Percentiles rank a stretch among this genome's conserved stretches.
These are phyloP conservation scores for Pyricularia grisea DNA, from an alignment of 2,329 filamentous ascomycete genomes.

Conservation along the genomic window DNA sequence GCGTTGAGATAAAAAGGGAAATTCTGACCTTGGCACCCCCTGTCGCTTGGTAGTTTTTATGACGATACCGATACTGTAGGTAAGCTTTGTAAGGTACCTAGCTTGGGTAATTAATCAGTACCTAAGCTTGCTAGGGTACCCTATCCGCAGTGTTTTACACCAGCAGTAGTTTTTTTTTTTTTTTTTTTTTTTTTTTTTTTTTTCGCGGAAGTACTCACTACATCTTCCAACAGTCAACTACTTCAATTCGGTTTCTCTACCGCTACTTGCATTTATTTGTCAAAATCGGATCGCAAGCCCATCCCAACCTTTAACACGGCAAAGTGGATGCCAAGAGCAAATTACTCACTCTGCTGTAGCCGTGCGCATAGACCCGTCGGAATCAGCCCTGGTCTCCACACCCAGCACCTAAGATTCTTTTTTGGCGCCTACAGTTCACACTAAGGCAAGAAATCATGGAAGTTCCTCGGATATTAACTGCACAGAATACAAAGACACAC, in stretches of 20 bases:
- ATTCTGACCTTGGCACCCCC: not conserved
- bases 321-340: too few species aligned
- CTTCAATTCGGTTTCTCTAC: not conserved
- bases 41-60: not conserved
- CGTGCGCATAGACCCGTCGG: not conserved
- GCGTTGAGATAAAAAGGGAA: not conserved
- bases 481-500: not conserved
- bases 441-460: not conserved
- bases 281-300: not conserved
- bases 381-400: not conserved
- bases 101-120: too few species aligned
- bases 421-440: not conserved
- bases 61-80: too few species aligned
- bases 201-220: not conserved
- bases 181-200: constrained; percentile 2
- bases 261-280: not conserved
- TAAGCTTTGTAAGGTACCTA: too few species aligned
- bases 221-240: not conserved
- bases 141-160: too few species aligned
- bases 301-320: not conserved
- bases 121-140: too few species aligned
- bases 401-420: not conserved
- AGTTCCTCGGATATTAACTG: not conserved
- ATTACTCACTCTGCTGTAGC: not conserved
- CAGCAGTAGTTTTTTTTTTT: too few species aligned